Evolutionary conservation across 139 green algal genomes (phyloP).

Genomic region (Haematococcus sp.): DNA sequence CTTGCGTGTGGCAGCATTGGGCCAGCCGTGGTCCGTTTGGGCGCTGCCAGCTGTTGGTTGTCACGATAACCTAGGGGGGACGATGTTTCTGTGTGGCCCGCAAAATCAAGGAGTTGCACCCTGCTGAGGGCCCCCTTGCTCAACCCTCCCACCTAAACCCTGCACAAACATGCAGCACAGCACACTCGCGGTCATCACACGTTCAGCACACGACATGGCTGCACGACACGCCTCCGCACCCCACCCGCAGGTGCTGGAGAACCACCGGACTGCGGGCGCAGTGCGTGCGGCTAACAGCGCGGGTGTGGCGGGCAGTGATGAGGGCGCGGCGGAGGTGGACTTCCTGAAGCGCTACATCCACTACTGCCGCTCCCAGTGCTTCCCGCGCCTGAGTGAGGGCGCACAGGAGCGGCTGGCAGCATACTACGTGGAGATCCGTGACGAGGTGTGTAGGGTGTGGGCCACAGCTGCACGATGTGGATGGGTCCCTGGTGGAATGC

Average conservation of each 20-base stretch:
- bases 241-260: conserved; percentile 68
- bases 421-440: conserved; percentile 89
- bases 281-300: not conserved
- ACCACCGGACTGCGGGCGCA: conserved; percentile 46
- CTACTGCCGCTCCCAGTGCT: conserved; percentile 75
- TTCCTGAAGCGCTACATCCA: conserved; percentile 93
- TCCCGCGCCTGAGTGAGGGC: conserved; percentile 70
- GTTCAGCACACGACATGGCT: too few relatives aligned
- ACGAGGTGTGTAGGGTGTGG: conserved; percentile 59
- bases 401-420: conserved; percentile 66
- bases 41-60: too few relatives aligned
- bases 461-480: not conserved
- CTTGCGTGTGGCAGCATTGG: not conserved
- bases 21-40: too few relatives aligned
- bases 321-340: conserved; percentile 53
- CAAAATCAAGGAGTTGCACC: too few relatives aligned
- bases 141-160: too few relatives aligned
- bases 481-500: too few relatives aligned
- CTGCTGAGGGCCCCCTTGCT: too few relatives aligned
- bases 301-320: not conserved
- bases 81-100: too few relatives aligned
- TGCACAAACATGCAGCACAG: too few relatives aligned
- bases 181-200: too few relatives aligned
- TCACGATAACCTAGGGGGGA: too few relatives aligned
- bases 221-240: not conserved